A percentile compares a stretch with the other conserved stretches of the same genome.
These are phyloP conservation scores for Neoascochyta sp. DNA, from an alignment of 2,329 filamentous ascomycete species.

Conservation along the genomic window DNA sequence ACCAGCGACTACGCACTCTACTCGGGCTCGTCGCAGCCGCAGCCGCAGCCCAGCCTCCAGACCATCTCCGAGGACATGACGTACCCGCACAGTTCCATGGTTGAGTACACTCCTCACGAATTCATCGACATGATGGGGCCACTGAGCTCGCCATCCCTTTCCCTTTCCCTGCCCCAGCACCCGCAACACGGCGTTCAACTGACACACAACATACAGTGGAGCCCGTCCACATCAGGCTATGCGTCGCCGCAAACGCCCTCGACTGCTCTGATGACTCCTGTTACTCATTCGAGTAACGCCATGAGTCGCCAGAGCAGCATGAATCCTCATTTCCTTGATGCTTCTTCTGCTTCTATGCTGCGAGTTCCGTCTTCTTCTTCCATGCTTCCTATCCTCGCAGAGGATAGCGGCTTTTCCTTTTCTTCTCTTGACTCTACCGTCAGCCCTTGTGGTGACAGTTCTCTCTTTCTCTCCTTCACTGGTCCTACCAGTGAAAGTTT, in stretches of 20 bases:
- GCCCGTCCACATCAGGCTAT: slow-evolving; percentile 31
- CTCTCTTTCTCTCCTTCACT: slow-evolving; percentile 33
- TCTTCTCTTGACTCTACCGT: slow-evolving; percentile 35
- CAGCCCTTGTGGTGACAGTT: slow-evolving; percentile 30
- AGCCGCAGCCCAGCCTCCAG: slow-evolving; percentile 20
- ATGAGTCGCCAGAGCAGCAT: slow-evolving; percentile 49
- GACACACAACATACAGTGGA: slow-evolving; percentile 26
- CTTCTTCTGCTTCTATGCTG: slow-evolving; percentile 41
- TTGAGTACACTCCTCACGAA: slow-evolving; percentile 38
- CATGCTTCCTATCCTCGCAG: slow-evolving; percentile 34
- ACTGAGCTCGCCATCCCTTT: slow-evolving; percentile 17
- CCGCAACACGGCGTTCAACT: slow-evolving; percentile 13
- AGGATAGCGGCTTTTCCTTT: slow-evolving; percentile 37
- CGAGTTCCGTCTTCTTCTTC: slow-evolving; percentile 42
- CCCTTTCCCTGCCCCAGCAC: slow-evolving; percentile 19
- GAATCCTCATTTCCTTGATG: slow-evolving; percentile 41
- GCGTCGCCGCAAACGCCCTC: slow-evolving; percentile 37
- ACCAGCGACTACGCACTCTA: slow-evolving; percentile 33
- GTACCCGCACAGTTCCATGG: slow-evolving; percentile 17
- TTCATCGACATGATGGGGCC: slow-evolving; percentile 33
- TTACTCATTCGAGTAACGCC: slow-evolving; percentile 36
- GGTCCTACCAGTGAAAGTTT: slow-evolving; percentile 38
- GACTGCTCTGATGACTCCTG: slow-evolving; percentile 37
- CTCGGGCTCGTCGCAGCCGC: slow-evolving; percentile 22
- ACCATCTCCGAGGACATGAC: slow-evolving; percentile 20